A percentile compares a stretch with the other conserved stretches of the same genome.
These are phyloP conservation scores for Fusarium sp. DNA, from an alignment of 2,329 filamentous ascomycete species.

Conservation along the genomic window DNA sequence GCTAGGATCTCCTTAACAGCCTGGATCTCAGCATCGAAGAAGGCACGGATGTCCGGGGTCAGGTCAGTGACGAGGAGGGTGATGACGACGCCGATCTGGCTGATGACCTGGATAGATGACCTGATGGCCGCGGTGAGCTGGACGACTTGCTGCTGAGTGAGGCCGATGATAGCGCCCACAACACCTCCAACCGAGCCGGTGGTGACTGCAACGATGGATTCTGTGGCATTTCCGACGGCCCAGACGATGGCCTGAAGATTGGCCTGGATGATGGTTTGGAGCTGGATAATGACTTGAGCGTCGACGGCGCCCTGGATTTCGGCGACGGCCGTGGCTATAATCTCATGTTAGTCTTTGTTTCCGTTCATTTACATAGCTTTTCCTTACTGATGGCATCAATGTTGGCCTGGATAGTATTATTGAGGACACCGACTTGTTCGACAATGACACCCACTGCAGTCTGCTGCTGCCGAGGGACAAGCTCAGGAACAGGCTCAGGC, in stretches of 20 bases:
- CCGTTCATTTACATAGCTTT: rapidly evolving
- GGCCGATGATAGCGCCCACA: background rate
- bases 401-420: rapidly evolving
- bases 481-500: background rate
- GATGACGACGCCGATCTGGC: background rate
- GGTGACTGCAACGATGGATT: slow-evolving; percentile 10
- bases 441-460: slow-evolving; percentile 11
- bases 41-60: background rate
- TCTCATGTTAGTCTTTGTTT: background rate
- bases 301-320: background rate
- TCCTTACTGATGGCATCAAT: slow-evolving; percentile 12
- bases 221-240: background rate
- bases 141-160: slow-evolving; percentile 3
- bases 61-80: slow-evolving; percentile 3
- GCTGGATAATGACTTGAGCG: background rate
- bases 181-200: slow-evolving; percentile 21
- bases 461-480: slow-evolving; percentile 5
- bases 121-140: background rate
- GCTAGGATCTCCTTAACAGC: background rate
- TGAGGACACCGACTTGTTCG: background rate
- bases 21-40: background rate
- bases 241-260: slow-evolving; percentile 1
- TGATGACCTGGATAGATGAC: background rate
- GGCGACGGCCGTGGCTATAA: background rate
- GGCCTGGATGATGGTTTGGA: background rate